phyloP scores from a whole-genome alignment of 441 rosid genomes.

The Kokia cookei region DNA sequence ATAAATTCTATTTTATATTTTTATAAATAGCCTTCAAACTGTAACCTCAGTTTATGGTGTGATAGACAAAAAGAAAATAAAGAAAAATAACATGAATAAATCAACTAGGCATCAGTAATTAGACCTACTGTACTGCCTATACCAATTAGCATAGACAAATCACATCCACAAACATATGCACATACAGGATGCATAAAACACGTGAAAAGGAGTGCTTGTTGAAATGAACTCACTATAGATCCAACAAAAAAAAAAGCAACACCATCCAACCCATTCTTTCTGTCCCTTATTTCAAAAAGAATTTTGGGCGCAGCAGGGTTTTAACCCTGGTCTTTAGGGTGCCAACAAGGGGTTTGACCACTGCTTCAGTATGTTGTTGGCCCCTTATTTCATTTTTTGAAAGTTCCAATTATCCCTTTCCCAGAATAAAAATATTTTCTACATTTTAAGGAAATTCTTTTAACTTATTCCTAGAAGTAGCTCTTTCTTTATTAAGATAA shows the following conservation, averaged over 20 bases:
- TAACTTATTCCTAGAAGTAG: neutral
- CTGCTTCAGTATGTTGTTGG: too few species aligned
- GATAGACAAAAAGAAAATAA: neutral
- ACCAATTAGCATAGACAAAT: neutral
- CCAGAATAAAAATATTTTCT: neutral
- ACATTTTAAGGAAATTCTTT: neutral
- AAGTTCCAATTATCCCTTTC: neutral
- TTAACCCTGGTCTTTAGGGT: too few species aligned
- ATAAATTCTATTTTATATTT: neutral
- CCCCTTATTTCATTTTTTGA: neutral
- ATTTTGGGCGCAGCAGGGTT: too few species aligned
- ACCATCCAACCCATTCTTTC: neutral
- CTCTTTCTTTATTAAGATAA: neutral
- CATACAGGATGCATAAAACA: neutral
- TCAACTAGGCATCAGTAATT: neutral
- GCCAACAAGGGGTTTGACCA: too few species aligned
- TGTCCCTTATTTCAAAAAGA: neutral
- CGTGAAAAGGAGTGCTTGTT: neutral
- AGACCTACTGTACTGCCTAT: neutral
- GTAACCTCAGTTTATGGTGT: neutral
- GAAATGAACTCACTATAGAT: neutral
- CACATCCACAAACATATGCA: neutral
- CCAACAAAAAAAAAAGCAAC: neutral
- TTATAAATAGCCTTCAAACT: neutral
- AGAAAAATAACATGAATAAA: neutral